Base-by-base conservation (phyloP, 2,329 filamentous ascomycete species). In the Alternaria angustiovoidea region DNA sequence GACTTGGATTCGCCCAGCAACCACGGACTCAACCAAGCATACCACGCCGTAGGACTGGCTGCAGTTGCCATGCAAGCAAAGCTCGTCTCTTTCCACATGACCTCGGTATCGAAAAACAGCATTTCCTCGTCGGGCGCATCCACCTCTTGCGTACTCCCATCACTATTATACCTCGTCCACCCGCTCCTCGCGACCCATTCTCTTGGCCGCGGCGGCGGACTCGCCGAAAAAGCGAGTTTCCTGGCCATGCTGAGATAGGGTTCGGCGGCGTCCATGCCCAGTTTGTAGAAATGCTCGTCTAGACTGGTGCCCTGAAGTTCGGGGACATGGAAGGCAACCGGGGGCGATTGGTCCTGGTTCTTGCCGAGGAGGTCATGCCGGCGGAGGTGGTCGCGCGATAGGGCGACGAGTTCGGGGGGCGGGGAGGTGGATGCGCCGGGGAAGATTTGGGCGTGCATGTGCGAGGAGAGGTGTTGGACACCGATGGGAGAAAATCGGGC, bases 51-150 rank as follows among this genome's bases (percentile, higher is more conserved):
- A 0, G 92, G 89, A 68, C 93, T 93, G 18, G 89, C 91, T 14
- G 96, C 95, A 75, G 94, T 98, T 22, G 96, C 95, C 93, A 99
- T 98, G 58, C 97, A 93, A 0, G 96, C 93, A 78, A 93, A 99
- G 0, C 91, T 89, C 66, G 90, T 94, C 74, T 95, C 88, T 76
- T 96, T 96, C 87, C 90, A 99, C 90, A 99, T 89, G 47, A 97
- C 94, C 79, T 99, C 95, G 1, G 94, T 96, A 79, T 99, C 95
- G 70, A 99, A 99, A 38, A 91, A 94, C 55, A 98, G 82, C 84
- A 94, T 89, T 4, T 86, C 81, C 74, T 95, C 94, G 62, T 94
- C 85, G 0, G 96, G 95, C 9, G 88, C 87, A 62, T 90, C 88
- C 5, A 97, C 87, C 3, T 84, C 77, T 75, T 95, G 91, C n/a